Conservation (phyloP, 441 rosid genomes). For the Adansonia gregorii region DNA sequence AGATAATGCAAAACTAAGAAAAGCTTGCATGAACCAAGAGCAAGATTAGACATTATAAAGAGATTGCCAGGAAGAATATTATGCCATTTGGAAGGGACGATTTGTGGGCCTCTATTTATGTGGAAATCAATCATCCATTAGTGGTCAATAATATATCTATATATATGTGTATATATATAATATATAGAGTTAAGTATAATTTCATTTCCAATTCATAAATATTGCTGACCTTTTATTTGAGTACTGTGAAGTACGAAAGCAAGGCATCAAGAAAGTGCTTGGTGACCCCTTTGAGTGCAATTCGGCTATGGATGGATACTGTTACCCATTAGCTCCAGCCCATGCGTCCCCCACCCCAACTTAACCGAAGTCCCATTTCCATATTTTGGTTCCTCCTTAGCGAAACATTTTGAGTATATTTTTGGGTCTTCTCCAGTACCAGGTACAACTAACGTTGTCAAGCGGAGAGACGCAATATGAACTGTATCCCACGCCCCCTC, state of each 20-base stretch:
- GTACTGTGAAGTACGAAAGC: constrained; percentile 32
- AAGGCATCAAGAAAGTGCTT: background rate
- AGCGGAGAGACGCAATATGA: background rate
- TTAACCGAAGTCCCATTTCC: background rate
- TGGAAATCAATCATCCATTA: background rate
- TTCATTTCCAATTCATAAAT: background rate
- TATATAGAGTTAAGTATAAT: background rate
- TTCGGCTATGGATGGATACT: background rate
- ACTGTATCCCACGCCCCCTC: background rate
- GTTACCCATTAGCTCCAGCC: background rate
- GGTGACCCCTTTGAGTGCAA: background rate
- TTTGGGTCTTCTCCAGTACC: background rate
- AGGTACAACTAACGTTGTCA: background rate
- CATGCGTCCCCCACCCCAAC: background rate
- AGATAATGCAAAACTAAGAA: background rate
- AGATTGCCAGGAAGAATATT: constrained; percentile 3
- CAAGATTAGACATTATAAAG: constrained; percentile 21
- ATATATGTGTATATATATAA: too few species aligned
- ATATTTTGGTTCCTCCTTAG: background rate
- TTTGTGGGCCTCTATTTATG: background rate
- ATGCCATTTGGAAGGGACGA: constrained; percentile 19
- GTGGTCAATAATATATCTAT: background rate
- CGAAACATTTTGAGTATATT: background rate
- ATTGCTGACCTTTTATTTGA: background rate
- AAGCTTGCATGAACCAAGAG: constrained; percentile 16